A percentile compares a stretch with the other conserved stretches of the same genome.
Conservation (phyloP, 139 green algal species). For the Edaphochlamys debaryana region DNA sequence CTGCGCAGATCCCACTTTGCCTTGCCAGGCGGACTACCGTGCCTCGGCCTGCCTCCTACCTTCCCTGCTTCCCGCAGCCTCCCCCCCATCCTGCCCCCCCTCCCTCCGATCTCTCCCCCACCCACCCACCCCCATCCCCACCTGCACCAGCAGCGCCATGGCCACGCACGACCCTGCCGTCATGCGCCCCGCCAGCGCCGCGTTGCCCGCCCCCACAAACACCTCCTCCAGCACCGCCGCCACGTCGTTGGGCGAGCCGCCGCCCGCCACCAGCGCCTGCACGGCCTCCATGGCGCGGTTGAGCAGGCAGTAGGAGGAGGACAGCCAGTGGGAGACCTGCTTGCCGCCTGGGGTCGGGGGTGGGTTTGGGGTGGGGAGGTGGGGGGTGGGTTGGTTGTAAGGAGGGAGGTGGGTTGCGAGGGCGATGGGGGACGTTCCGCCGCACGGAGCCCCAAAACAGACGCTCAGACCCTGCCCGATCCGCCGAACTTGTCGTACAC, state of each 20-base stretch:
- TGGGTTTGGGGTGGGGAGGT: not conserved
- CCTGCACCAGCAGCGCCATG: slow-evolving; percentile 12
- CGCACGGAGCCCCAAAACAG: too few relatives aligned
- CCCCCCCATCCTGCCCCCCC: too few relatives aligned
- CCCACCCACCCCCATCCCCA: too few relatives aligned
- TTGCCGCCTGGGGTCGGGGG: slow-evolving; percentile 11
- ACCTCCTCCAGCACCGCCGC: slow-evolving; percentile 24
- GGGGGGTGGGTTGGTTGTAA: not conserved
- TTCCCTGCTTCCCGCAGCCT: too few relatives aligned
- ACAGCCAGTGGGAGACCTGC: slow-evolving; percentile 36
- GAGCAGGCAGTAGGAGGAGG: slow-evolving; percentile 30
- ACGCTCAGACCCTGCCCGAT: too few relatives aligned
- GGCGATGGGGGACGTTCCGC: too few relatives aligned
- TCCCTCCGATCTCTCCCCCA: too few relatives aligned
- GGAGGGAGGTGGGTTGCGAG: not conserved
- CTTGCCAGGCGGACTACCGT: too few relatives aligned
- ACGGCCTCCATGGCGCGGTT: slow-evolving; percentile 30
- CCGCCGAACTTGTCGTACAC: too few relatives aligned
- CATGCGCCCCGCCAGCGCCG: slow-evolving; percentile 2
- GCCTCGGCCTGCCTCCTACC: too few relatives aligned
- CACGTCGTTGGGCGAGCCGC: slow-evolving; percentile 26
- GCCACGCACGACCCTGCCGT: slow-evolving; percentile 20
- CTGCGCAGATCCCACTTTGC: too few relatives aligned
- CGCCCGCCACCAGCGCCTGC: slow-evolving; percentile 13
- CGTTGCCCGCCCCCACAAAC: not conserved